These are phyloP conservation scores for Endocarpon pusillum DNA, from an alignment of 495 filamentous ascomycete genomes.

Conservation along the genomic window DNA sequence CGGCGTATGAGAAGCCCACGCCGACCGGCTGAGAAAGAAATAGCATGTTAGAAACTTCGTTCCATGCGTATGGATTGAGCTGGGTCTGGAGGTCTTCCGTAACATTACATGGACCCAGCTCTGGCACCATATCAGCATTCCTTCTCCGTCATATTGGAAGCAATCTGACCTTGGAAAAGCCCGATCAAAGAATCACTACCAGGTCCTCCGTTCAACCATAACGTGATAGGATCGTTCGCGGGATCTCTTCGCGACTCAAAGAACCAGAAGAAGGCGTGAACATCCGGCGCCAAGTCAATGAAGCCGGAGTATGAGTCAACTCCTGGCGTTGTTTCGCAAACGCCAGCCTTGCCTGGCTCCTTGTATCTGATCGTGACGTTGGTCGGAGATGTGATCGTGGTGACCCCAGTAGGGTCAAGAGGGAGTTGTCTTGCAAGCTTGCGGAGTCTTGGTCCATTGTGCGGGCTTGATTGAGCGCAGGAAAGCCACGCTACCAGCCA, in stretches of 20 bases:
- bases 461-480: not conserved
- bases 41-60: slow-evolving; percentile 54
- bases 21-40: slow-evolving; percentile 56
- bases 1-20: slow-evolving; percentile 40
- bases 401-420: slow-evolving; percentile 34
- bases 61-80: slow-evolving; percentile 51
- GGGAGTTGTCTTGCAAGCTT: slow-evolving; percentile 24
- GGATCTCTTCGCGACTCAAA: slow-evolving; percentile 44
- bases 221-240: slow-evolving; percentile 35
- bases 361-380: slow-evolving; percentile 44
- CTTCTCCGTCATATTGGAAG: slow-evolving; percentile 17
- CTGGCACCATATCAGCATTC: slow-evolving; percentile 16
- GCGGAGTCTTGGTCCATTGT: slow-evolving; percentile 4
- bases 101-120: slow-evolving; percentile 41
- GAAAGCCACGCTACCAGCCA: not conserved
- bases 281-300: slow-evolving; percentile 39
- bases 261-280: slow-evolving; percentile 55
- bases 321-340: slow-evolving; percentile 46
- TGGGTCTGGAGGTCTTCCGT: slow-evolving; percentile 32
- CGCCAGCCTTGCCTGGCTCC: slow-evolving; percentile 37
- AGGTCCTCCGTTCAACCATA: slow-evolving; percentile 47
- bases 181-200: slow-evolving; percentile 50
- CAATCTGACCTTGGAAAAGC: slow-evolving; percentile 41
- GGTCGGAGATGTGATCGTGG: slow-evolving; percentile 39
- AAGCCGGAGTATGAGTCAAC: slow-evolving; percentile 54